Evolutionary conservation across 352 stramenopile genomes (phyloP).

Genomic region (Phytophthora crassamura): DNA sequence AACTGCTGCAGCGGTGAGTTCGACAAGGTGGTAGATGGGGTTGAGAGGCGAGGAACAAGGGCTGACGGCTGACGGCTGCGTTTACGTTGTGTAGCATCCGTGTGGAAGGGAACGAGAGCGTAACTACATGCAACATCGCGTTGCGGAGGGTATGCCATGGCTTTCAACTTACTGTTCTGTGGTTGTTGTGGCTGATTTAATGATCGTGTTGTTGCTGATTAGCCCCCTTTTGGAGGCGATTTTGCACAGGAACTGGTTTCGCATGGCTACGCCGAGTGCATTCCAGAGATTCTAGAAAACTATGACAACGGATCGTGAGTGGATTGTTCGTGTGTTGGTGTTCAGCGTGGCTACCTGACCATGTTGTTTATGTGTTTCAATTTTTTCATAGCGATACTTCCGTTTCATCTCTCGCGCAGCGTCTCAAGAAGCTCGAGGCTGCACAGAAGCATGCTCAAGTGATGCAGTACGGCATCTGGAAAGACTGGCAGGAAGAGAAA

Average conservation of each 20-base stretch:
- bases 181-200: neutral
- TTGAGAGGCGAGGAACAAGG: neutral
- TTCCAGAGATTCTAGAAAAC: constrained; percentile 64
- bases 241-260: constrained; percentile 71
- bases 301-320: constrained; percentile 72
- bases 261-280: constrained; percentile 63
- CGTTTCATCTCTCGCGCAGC: constrained; percentile 44
- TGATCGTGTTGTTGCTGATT: neutral
- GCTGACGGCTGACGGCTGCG: constrained; percentile 6
- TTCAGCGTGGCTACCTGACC: neutral
- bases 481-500: constrained; percentile 77
- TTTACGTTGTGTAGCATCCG: constrained; percentile 25
- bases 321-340: neutral
- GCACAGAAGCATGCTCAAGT: constrained; percentile 71
- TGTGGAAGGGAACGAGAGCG: constrained; percentile 30
- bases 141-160: constrained; percentile 47
- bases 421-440: constrained; percentile 56
- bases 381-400: constrained; percentile 17
- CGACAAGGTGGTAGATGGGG: neutral
- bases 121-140: constrained; percentile 67
- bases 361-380: neutral
- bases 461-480: constrained; percentile 88
- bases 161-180: neutral
- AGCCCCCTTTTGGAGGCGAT: constrained; percentile 61
- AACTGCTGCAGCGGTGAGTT: constrained; percentile 64